Base-by-base conservation (phyloP, 2,329 filamentous ascomycete species). In the Zasmidium angulare region DNA sequence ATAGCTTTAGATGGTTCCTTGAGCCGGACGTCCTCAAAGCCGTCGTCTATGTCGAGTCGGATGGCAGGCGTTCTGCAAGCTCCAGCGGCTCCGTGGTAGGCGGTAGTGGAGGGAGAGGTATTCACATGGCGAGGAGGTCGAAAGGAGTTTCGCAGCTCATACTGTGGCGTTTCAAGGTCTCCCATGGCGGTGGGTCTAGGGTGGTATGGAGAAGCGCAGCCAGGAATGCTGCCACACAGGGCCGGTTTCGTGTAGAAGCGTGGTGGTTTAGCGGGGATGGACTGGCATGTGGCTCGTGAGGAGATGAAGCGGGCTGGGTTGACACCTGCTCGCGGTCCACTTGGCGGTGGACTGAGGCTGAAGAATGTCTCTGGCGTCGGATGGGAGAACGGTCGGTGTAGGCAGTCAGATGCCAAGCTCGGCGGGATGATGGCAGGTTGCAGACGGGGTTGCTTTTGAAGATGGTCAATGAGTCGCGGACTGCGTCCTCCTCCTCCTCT, bases 21-120 rank as follows among this genome's bases (percentile, higher is more conserved):
- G 7, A 63, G 55, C 36, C 52, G 52, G 14, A 60, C 26, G 53
- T 60, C 60, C 40, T 65, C 61, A 43, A 61, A 64, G 29, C 53
- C 58, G 57, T 51, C 55, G 51, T 63, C 43, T 46, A 57, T 47
- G 47, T 61, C 51, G 40, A 62, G 22, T 29, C 47, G 48, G 31
- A 62, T 58, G 50, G 40, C 31, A 31, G 56, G 56, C n/a, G 23
- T 24, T 3, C 7, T 50, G 11, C 17, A 22, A 17, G 19, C 14
- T 14, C 22, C 53, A 23, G 29, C 46, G 21, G 58, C 53, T 4
- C 58, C 58, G 53, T 56, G 48, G 36, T 60, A 60, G 10, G 58
- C 58, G 29, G 58, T 60, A n/a, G 53, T 43, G 14, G 43, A 23
- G 26, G 20, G 46, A 21, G 26, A 43, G 14, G 36, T 43, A 17